Conservation (phyloP, 208 protist genomes). For the Leishmania braziliensis region DNA sequence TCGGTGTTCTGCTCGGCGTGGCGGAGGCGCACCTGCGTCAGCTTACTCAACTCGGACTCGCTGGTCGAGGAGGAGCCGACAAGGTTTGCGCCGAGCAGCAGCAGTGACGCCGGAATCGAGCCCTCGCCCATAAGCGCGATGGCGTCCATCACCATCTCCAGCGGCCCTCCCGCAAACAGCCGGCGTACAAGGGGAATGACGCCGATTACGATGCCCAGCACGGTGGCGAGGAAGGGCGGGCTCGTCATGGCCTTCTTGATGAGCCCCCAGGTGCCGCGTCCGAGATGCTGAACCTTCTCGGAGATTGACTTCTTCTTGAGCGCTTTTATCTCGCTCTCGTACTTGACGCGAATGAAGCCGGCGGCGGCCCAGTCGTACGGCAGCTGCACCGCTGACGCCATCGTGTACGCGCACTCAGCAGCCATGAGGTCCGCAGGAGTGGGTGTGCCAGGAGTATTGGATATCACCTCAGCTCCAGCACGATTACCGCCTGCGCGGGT, state of each 20-base stretch:
- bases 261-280: slow-evolving; percentile 7
- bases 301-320: slow-evolving; percentile 11
- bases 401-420: slow-evolving; percentile 19
- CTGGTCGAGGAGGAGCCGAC: slow-evolving; percentile 30
- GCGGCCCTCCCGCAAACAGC: slow-evolving; percentile 57
- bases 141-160: slow-evolving; percentile 68
- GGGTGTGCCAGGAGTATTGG: slow-evolving; percentile 11
- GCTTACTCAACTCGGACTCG: slow-evolving; percentile 1
- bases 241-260: slow-evolving; percentile 40
- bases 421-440: slow-evolving; percentile 22
- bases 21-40: slow-evolving; percentile 34
- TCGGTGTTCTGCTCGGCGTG: slow-evolving; percentile 79
- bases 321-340: slow-evolving; percentile 44
- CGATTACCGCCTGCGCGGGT: not conserved
- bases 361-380: slow-evolving; percentile 63
- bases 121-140: slow-evolving; percentile 57
- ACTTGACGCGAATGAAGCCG: slow-evolving; percentile 57
- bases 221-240: slow-evolving; percentile 66
- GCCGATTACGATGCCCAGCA: slow-evolving; percentile 72
- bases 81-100: slow-evolving; percentile 78
- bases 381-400: slow-evolving; percentile 35
- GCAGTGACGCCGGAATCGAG: slow-evolving; percentile 71
- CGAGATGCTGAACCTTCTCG: slow-evolving; percentile 12
- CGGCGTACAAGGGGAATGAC: slow-evolving; percentile 58
- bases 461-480: not conserved